Conservation (phyloP, 1,139 yeast genomes). For the Wickerhamiella pararugosa region DNA sequence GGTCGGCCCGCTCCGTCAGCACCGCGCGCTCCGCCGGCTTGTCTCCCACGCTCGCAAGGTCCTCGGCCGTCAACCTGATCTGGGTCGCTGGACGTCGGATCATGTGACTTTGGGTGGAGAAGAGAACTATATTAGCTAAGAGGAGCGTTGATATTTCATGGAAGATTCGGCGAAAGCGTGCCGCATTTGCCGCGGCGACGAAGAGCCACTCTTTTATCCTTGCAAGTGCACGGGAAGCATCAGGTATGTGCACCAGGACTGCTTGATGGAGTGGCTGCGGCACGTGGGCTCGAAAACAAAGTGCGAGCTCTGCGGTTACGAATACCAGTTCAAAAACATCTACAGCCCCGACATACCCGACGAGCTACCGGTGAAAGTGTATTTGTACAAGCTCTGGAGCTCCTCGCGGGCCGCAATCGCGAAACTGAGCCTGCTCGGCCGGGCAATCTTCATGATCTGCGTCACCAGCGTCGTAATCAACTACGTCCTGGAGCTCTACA, state of each 20-base stretch:
- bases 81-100: constrained; percentile 41
- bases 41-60: constrained; percentile 19
- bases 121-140: too few species aligned
- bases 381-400: background rate
- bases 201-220: constrained; percentile 83
- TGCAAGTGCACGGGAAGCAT: constrained; percentile 92
- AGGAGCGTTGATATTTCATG: background rate
- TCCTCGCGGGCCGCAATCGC: constrained; percentile 2
- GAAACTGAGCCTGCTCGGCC: background rate
- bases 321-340: constrained; percentile 38
- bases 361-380: constrained; percentile 38
- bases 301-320: constrained; percentile 83
- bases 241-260: constrained; percentile 82
- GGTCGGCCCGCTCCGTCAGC: too few species aligned
- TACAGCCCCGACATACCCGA: constrained; percentile 41
- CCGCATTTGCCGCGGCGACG: constrained; percentile 89
- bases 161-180: constrained; percentile 29
- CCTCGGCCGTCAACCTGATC: constrained; percentile 42
- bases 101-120: constrained; percentile 22
- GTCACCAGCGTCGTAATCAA: constrained; percentile 46
- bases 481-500: background rate
- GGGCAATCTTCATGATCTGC: constrained; percentile 67
- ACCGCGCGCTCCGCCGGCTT: too few species aligned
- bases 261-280: constrained; percentile 76
- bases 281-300: constrained; percentile 45